Percentiles rank a stretch among this genome's conserved stretches.
phyloP scores from a whole-genome alignment of 2,329 filamentous ascomycete genomes.

The Pseudonectria buxi region DNA sequence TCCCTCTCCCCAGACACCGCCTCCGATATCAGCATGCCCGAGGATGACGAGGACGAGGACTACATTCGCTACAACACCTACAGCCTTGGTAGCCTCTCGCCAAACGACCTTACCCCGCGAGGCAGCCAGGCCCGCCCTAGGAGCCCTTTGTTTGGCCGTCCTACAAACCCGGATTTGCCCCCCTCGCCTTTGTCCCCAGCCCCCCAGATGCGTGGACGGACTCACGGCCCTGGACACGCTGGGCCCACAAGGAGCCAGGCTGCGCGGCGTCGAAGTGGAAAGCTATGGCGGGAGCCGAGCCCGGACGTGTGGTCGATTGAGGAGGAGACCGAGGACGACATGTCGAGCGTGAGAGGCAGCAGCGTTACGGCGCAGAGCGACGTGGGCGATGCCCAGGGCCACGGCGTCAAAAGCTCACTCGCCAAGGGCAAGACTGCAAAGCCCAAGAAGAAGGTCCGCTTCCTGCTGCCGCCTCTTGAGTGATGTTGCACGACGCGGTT shows the following conservation, averaged over 20 bases:
- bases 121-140: conserved; percentile 23
- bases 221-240: conserved; percentile 23
- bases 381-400: conserved; percentile 22
- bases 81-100: conserved; percentile 33
- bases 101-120: conserved; percentile 37
- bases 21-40: conserved; percentile 35
- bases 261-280: conserved; percentile 31
- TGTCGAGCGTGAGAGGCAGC: conserved; percentile 36
- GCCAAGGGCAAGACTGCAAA: conserved; percentile 34
- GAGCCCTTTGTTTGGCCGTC: conserved; percentile 27
- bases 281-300: conserved; percentile 50
- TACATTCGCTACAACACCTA: conserved; percentile 43
- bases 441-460: conserved; percentile 51
- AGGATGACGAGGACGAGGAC: conserved; percentile 42
- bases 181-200: conserved; percentile 19
- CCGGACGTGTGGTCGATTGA: conserved; percentile 55
- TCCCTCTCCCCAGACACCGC: conserved; percentile 19
- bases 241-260: conserved; percentile 23
- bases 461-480: conserved; percentile 15
- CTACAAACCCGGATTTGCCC: conserved; percentile 25
- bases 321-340: conserved; percentile 51
- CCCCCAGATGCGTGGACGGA: conserved; percentile 24
- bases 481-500: too few species aligned
- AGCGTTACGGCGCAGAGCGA: conserved; percentile 24
- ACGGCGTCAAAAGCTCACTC: conserved; percentile 6